Conservation (phyloP, 2,329 filamentous ascomycete species). For the Beauveria asiatica region DNA sequence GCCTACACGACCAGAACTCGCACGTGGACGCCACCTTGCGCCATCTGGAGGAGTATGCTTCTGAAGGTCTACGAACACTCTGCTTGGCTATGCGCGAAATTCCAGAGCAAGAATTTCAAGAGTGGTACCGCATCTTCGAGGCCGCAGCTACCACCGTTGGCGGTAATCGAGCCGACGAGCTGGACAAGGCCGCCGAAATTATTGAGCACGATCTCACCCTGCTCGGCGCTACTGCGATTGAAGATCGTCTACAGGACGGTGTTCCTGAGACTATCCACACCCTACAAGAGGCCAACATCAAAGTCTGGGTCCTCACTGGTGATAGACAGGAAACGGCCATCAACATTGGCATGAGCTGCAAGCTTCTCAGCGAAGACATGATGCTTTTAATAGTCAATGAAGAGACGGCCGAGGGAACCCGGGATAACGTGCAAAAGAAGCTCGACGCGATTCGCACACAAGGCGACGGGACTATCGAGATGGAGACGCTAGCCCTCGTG, state of each 20-base stretch:
- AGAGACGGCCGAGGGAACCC: constrained; percentile 66
- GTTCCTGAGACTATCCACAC: constrained; percentile 98
- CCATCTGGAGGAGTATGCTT: constrained; percentile 97
- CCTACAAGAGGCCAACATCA: constrained; percentile 91
- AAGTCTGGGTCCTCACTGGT: constrained; percentile 96
- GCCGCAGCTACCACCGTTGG: constrained; percentile 82
- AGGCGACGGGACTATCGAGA: constrained; percentile 64
- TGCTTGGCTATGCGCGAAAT: constrained; percentile 93
- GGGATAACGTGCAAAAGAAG: constrained; percentile 89
- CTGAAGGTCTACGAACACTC: constrained; percentile 87
- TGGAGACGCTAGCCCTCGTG: constrained; percentile 80
- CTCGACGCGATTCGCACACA: constrained; percentile 83
- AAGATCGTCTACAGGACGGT: constrained; percentile 92
- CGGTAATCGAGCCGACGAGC: constrained; percentile 85
- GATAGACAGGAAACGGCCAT: constrained; percentile 98
- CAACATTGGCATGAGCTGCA: constrained; percentile 99
- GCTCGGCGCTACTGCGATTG: constrained; percentile 91
- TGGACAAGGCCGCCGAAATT: constrained; percentile 94
- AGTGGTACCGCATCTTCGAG: constrained; percentile 83
- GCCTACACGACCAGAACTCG: constrained; percentile 73
- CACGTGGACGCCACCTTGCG: constrained; percentile 83
- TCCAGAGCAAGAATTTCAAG: constrained; percentile 76
- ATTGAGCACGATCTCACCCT: constrained; percentile 89
- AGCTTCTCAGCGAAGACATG: constrained; percentile 97
- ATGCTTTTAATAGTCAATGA: constrained; percentile 95